These are phyloP conservation scores for Carex scoparia DNA, from an alignment of 176 grass and related monocot genomes.

Conservation along the genomic window DNA sequence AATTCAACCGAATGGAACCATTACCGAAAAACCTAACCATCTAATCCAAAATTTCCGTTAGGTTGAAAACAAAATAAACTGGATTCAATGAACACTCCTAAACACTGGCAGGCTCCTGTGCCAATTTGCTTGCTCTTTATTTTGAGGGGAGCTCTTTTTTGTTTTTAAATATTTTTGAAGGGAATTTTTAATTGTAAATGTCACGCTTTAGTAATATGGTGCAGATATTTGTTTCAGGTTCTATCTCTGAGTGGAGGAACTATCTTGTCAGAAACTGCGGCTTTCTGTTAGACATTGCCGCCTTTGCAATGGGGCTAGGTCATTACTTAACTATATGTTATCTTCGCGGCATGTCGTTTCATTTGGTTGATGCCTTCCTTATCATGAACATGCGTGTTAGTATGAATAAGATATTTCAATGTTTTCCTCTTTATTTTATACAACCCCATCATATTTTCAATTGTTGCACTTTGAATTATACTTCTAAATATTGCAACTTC, in stretches of 20 bases:
- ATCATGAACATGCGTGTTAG: conserved; percentile 89
- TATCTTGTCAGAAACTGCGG: conserved; percentile 80
- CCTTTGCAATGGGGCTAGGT: conserved; percentile 62
- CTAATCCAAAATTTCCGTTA: too few species aligned
- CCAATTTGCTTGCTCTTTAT: background rate
- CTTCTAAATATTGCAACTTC: background rate
- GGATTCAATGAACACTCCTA: too few species aligned
- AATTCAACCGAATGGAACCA: too few species aligned
- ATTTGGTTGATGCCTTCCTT: conserved; percentile 86
- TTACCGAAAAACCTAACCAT: too few species aligned
- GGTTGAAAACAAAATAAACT: too few species aligned
- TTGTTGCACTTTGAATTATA: background rate
- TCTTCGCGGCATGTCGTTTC: conserved; percentile 93
- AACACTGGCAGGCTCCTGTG: background rate
- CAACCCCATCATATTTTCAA: background rate
- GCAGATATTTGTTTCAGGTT: conserved; percentile 48
- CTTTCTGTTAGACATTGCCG: conserved; percentile 76
- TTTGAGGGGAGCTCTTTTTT: conserved; percentile 3
- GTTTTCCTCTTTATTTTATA: background rate
- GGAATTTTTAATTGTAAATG: conserved; percentile 12
- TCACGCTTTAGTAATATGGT: conserved; percentile 14
- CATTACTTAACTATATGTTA: conserved; percentile 95
- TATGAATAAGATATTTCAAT: conserved; percentile 15
- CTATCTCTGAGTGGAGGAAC: conserved; percentile 80
- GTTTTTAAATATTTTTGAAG: background rate